Base-by-base conservation (phyloP, 129 eudicot genomes). In the Flaveria sonorensis region DNA sequence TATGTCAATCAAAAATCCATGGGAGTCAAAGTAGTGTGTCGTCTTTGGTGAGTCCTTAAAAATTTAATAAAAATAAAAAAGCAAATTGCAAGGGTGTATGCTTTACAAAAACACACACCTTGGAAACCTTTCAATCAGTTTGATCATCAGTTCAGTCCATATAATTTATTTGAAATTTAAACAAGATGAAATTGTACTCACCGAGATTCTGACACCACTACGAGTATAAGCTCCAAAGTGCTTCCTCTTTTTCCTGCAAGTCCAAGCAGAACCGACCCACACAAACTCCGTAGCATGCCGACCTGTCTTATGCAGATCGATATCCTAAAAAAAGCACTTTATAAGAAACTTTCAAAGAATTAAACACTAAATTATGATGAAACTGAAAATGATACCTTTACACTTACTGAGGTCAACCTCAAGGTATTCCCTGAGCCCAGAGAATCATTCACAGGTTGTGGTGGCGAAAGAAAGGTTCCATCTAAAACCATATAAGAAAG, bases 181-280 rank as follows among this genome's bases (percentile, higher is more conserved):
- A 57, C 36, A 20, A 30, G 32, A 1, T 57, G 64, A 57, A 21
- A 57, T 10, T 60, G 21, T 2, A 18, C 97, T 80, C 52, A 90
- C 98, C 70, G 96, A 87, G 10, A 93, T 89, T 79, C 69, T 42
- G 63, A 89, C 76, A 43, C 96, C 97, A 48, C 79, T 93, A 12
- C 89, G 86, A 11, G 71, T 59, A 74, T 82, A 93, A 47, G 90
- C 89, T 75, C 80, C 84, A 83, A 88, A 93, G 69, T 93, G 97
- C 74, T 76, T 90, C 67, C 92, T 73, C 74, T 76, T 88, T 81
- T 86, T 93, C 79, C 85, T 88, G 81, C 87, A 89, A 20, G 79
- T 83, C 86, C 85, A 84, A 26, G 94, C 60, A 21, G 91, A 81
- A 61, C 98, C 97, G 12, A 89, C 52, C 98, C 97, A 93, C 45